Evolutionary conservation across 1,139 yeast genomes (phyloP), one percentile per base, ranked within the genome.

Genomic region (Pichia norvegensis): DNA sequence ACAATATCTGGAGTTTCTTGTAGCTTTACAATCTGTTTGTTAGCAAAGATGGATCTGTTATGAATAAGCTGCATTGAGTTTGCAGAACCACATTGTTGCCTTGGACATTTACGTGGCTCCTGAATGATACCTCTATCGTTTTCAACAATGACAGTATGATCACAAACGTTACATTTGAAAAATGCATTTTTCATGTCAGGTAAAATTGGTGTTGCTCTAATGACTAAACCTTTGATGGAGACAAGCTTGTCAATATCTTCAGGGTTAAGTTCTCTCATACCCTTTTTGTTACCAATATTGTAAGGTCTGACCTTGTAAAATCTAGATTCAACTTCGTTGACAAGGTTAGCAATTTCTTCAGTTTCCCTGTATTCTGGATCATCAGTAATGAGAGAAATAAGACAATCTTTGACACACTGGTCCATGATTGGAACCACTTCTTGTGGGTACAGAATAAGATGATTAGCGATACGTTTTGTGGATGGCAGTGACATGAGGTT

Each of bases 141-240:
- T 61, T 87, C 95, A 19, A 90, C 95, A 0, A 85, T 86, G 41
- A 83, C 78, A 0, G 97, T 85, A 64, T 92, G 97, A 56, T 86
- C 94, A 69, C 99, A 92, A 22, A 94, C 95, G 53, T 79, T 84
- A 69, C 99, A 92, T 66, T 82, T 85, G 76, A 92, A 94, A 61
- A 90, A 92, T 0, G 98, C 97, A 44, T 85, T 88, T 62, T 88
- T 88, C 98, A 94, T 92, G 63, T 92, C 99, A 14, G 99, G 99
- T 44, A 92, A 87, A 43, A 94, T 81, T 2, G 97, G 79, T 6
- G 97, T 87, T 5, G 95, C 74, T 57, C 99, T 76, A 46, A 92
- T 70, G 1, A 88, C 95, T 46, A 92, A 73, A 33, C 99, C 99
- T 66, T 92, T 92, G 47, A 92, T 81, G 47, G 88, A 78, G 16